These are phyloP conservation scores for Colletotrichum gloeosporioides DNA, from an alignment of 2,329 filamentous ascomycete genomes.

Conservation along the genomic window DNA sequence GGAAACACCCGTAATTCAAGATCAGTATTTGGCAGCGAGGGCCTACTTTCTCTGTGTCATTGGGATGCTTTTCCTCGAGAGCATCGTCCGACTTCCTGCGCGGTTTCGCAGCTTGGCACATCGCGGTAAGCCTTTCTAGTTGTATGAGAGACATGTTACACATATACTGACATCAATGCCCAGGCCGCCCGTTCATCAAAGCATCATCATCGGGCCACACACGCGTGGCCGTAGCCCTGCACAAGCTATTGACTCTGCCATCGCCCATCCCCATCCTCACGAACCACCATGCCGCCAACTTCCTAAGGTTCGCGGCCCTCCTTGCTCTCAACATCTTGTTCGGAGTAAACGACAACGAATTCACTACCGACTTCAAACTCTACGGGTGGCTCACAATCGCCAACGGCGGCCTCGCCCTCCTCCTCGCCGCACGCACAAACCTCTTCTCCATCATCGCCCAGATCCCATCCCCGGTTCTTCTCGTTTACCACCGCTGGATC, in stretches of 20 bases:
- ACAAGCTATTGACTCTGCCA: background rate
- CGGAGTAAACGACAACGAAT: background rate
- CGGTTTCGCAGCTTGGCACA: background rate
- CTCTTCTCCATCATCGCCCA: background rate
- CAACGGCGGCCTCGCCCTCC: background rate
- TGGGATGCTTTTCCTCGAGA: rapidly evolving
- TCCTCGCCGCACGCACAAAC: background rate
- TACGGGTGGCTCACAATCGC: background rate
- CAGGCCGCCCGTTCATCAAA: background rate
- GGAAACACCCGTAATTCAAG: background rate
- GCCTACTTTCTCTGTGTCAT: background rate
- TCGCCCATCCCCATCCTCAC: background rate
- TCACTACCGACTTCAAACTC: background rate
- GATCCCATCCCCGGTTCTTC: background rate
- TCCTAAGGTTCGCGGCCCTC: background rate
- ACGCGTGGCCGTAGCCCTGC: background rate
- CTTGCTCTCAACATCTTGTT: background rate
- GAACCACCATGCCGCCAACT: background rate
- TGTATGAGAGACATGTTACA: background rate
- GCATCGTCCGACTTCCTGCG: background rate
- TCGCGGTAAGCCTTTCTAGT: background rate
- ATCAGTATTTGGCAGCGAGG: background rate
- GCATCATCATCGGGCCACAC: background rate
- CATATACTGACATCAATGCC: background rate
- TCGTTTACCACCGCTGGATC: background rate